Evolutionary conservation across 140 eudicot genomes (phyloP), one percentile per base, ranked within the genome.

Genomic region (Senecio squalidus): DNA sequence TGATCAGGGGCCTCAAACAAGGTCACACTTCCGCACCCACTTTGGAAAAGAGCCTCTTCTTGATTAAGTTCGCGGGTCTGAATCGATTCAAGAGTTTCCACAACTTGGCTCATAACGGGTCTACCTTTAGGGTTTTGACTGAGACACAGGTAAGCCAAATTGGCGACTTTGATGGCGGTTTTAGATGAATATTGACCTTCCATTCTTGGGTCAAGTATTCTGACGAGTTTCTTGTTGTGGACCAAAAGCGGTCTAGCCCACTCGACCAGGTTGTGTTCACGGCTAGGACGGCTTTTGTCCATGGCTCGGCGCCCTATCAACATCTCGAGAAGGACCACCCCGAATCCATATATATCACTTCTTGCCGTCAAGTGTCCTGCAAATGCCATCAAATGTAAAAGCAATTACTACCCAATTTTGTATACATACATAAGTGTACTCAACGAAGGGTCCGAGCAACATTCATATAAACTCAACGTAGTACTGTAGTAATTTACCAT

Each of bases 291-390:
- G 74, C 96, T 83, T 71, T 81, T 91, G 66, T 91, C 98, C 86
- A 91, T 81, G 24, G 98, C 98, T 64, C 83, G 75, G 39, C 95
- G 82, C 10, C 98, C 98, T 2, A 86, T 86, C 26, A 91, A 75
- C 96, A 91, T 91, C 74, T 91, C 98, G 25, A 91, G 91, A 59
- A 91, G 80, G 54, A 91, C 98, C 38, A 91, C 98, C 23, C 98
- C 98, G 46, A 79, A 91, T 39, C 96, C 98, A 60, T 91, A 91
- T 28, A 91, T 83, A 64, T 91, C 98, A 51, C 98, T 91, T 73
- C 96, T 83, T n/a, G 98, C 94, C 5, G 98, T 86, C 75, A 91
- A 68, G 71, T 86, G 98, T 26, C 98, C 98, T 91, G 80, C 24
- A 47, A 61, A 57, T 34, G 57, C 45, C 58, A 76, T 57, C 10